Evolutionary conservation across 2,329 filamentous ascomycete genomes (phyloP).

Genomic region (Ambrosiella xylebori): DNA sequence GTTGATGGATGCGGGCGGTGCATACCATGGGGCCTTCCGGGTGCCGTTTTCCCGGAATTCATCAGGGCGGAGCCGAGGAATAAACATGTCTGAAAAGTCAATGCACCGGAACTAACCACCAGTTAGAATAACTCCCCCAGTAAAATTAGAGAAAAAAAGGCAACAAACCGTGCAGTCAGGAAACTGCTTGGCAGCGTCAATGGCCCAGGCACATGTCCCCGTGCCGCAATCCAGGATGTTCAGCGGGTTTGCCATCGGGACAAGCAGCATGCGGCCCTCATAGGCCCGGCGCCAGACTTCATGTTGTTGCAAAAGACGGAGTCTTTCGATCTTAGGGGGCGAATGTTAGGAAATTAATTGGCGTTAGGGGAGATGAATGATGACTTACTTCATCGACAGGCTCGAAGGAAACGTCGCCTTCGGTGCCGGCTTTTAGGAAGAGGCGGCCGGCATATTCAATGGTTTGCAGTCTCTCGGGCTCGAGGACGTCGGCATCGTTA

Average conservation of each 20-base stretch:
- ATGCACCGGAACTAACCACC: neutral
- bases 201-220: slow-evolving; percentile 8
- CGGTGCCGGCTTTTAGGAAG: slow-evolving; percentile 1
- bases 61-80: neutral
- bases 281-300: slow-evolving; percentile 4
- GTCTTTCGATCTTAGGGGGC: neutral
- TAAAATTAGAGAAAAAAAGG: neutral
- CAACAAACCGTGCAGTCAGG: slow-evolving; percentile 3
- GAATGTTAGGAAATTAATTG: neutral
- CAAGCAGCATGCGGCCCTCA: neutral
- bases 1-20: slow-evolving; percentile 47
- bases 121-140: neutral
- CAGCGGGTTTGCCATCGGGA: neutral
- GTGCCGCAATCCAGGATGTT: slow-evolving; percentile 10
- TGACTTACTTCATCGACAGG: slow-evolving; percentile 8
- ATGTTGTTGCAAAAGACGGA: neutral
- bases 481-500: neutral
- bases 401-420: slow-evolving; percentile 7
- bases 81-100: slow-evolving; percentile 2
- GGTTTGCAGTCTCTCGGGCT: neutral
- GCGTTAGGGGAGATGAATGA: neutral
- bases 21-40: slow-evolving; percentile 22
- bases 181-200: neutral
- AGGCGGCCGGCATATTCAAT: neutral
- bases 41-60: neutral